These are phyloP conservation scores for Baudoinia panamericana DNA, from an alignment of 495 filamentous ascomycete species.

Conservation along the genomic window DNA sequence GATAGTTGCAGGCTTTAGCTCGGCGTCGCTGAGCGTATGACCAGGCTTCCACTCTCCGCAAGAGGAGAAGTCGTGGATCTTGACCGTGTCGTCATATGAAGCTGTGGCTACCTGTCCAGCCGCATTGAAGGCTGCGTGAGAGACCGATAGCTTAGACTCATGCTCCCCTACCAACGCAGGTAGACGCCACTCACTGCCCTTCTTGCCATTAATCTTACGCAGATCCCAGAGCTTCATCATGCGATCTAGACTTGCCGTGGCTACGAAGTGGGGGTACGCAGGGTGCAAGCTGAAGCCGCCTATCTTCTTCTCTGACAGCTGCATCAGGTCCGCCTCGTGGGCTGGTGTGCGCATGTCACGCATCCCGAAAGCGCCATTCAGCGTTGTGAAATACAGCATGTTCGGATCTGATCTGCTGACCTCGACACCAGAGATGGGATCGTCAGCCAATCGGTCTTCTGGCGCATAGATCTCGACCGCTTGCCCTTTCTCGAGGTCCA, in stretches of 20 bases:
- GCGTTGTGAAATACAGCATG: slow-evolving; percentile 71
- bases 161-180: slow-evolving; percentile 71
- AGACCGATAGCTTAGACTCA: slow-evolving; percentile 68
- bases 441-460: slow-evolving; percentile 49
- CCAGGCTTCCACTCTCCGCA: slow-evolving; percentile 50
- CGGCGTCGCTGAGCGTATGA: slow-evolving; percentile 27
- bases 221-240: slow-evolving; percentile 88
- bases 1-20: slow-evolving; percentile 53
- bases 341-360: slow-evolving; percentile 56
- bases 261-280: slow-evolving; percentile 61
- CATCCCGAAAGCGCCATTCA: slow-evolving; percentile 65
- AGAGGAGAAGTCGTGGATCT: slow-evolving; percentile 67
- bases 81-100: slow-evolving; percentile 88
- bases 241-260: slow-evolving; percentile 82
- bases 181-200: slow-evolving; percentile 33
- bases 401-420: slow-evolving; percentile 58
- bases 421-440: slow-evolving; percentile 70
- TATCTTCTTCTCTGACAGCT: slow-evolving; percentile 87
- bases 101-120: slow-evolving; percentile 77
- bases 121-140: slow-evolving; percentile 75
- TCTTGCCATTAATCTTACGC: slow-evolving; percentile 54
- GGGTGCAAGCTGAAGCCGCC: slow-evolving; percentile 84
- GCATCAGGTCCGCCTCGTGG: slow-evolving; percentile 48
- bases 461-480: slow-evolving; percentile 71
- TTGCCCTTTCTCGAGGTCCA: slow-evolving; percentile 68